These are phyloP conservation scores for Diphasiastrum complanatum DNA, from an alignment of 83 land plant species.

Conservation along the genomic window DNA sequence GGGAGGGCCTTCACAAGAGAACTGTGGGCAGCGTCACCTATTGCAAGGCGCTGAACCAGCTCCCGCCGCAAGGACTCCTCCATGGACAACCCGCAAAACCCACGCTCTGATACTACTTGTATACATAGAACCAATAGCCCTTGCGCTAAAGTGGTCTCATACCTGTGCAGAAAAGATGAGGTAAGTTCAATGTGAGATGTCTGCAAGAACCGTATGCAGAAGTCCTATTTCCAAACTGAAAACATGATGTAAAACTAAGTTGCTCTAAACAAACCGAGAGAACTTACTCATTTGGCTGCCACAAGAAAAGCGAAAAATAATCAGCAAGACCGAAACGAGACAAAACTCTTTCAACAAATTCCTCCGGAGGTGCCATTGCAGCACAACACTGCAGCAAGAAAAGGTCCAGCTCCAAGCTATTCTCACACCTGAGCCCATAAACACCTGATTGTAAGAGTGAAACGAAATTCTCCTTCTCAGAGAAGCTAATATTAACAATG, in stretches of 20 bases:
- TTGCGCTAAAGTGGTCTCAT: slow-evolving; percentile 65
- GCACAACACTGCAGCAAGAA: slow-evolving; percentile 92
- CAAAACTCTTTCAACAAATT: slow-evolving; percentile 54
- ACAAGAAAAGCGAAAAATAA: slow-evolving; percentile 55
- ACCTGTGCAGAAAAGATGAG: too few relatives aligned
- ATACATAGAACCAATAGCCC: slow-evolving; percentile 77
- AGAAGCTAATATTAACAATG: too few relatives aligned
- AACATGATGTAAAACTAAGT: neutral
- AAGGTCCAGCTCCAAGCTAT: slow-evolving; percentile 72
- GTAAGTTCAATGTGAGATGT: too few relatives aligned
- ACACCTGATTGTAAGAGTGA: neutral
- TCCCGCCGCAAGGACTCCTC: slow-evolving; percentile 64
- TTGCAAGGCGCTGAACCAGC: slow-evolving; percentile 58
- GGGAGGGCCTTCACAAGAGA: slow-evolving; percentile 78
- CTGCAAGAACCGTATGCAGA: too few relatives aligned
- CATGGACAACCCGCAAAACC: slow-evolving; percentile 64
- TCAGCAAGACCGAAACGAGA: slow-evolving; percentile 70
- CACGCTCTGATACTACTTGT: slow-evolving; percentile 70
- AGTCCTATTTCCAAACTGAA: too few relatives aligned
- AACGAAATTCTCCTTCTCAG: neutral
- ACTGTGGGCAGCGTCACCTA: slow-evolving; percentile 93
- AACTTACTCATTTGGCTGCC: slow-evolving; percentile 74
- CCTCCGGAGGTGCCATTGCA: slow-evolving; percentile 83
- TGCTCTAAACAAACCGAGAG: neutral
- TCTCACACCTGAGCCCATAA: slow-evolving; percentile 55